These are phyloP conservation scores for Colletotrichum horii DNA, from an alignment of 2,329 filamentous ascomycete genomes.

Conservation along the genomic window DNA sequence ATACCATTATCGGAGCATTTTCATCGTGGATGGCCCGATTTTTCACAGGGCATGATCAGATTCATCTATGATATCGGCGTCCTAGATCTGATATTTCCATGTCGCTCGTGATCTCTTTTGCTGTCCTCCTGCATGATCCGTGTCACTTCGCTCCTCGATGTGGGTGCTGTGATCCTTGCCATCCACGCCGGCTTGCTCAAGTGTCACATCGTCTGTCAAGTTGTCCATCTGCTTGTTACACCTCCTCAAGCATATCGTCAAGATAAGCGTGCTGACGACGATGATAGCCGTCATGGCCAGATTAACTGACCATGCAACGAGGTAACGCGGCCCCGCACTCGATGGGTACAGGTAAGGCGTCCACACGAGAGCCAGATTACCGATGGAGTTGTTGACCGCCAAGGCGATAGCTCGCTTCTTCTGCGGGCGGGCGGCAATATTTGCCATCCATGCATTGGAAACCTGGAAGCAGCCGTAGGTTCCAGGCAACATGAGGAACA, in stretches of 20 bases:
- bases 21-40: background rate
- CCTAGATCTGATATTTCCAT: background rate
- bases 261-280: slow-evolving; percentile 25
- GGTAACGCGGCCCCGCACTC: slow-evolving; percentile 26
- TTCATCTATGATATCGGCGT: background rate
- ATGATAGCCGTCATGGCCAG: slow-evolving; percentile 25
- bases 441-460: slow-evolving; percentile 32
- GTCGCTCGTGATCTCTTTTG: background rate
- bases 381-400: slow-evolving; percentile 30
- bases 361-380: slow-evolving; percentile 30
- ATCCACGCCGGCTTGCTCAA: background rate
- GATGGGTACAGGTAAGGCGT: slow-evolving; percentile 29
- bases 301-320: slow-evolving; percentile 25
- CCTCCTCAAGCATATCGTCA: slow-evolving; percentile 22
- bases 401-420: slow-evolving; percentile 29
- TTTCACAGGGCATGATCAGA: background rate
- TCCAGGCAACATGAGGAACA: slow-evolving; percentile 26
- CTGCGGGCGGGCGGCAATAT: slow-evolving; percentile 27
- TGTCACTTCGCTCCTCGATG: background rate
- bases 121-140: no score
- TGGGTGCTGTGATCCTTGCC: background rate
- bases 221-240: background rate
- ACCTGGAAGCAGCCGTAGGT: slow-evolving; percentile 29
- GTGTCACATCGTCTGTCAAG: background rate
- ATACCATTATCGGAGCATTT: background rate